Base-by-base conservation (phyloP, 202 grass and related monocot genomes). In the Eragrostis tef region DNA sequence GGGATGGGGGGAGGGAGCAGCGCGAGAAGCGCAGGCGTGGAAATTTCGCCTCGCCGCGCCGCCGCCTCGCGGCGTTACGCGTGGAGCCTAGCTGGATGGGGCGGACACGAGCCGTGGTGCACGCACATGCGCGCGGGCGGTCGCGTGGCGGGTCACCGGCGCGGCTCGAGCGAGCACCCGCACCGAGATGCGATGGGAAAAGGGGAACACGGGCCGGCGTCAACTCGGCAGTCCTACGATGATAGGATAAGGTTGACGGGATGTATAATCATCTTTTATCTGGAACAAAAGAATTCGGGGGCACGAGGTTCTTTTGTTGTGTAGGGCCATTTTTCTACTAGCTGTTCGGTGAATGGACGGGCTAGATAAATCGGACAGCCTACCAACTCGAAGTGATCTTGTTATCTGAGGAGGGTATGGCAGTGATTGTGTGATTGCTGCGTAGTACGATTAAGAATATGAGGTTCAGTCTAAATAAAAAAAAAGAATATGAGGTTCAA, bases 201-300 rank as follows among this genome's bases (percentile, higher is more conserved):
- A 41, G 4, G 1, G 58, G 26, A 11, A n/a, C 19, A 21, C 9
- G 17, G 60, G 75, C 26, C 77, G 53, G 26, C 49, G 77, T 79
- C 77, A 79, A 56, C 36, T 75, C 73, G 16, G 20, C 54, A 53
- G 27, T 67, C 62, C 77, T 79, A 79, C 29, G 47, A 41, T 3
- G 62, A 56, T 68, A 79, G 63, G 77, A 79, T 79, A 87, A 87
- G 85, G 56, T 22, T n/a, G 73, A 83, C 58, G 69, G 16, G 63
- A 45, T 61, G 53, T 5, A 6, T 39, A 5, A 34, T 39, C 1
- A 31, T 31, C 29, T 31, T 31, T 31, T 31, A 31, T 31, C 29
- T 31, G 19, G 24, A 7, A 51, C 3, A 9, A 0, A 21, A 36
- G 46, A 10, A 8, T 0, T 12, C 10, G n/a, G 20, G 25, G 50